phyloP scores from a whole-genome alignment of 75 land plant genomes.

The Ceratopteris richardii region DNA sequence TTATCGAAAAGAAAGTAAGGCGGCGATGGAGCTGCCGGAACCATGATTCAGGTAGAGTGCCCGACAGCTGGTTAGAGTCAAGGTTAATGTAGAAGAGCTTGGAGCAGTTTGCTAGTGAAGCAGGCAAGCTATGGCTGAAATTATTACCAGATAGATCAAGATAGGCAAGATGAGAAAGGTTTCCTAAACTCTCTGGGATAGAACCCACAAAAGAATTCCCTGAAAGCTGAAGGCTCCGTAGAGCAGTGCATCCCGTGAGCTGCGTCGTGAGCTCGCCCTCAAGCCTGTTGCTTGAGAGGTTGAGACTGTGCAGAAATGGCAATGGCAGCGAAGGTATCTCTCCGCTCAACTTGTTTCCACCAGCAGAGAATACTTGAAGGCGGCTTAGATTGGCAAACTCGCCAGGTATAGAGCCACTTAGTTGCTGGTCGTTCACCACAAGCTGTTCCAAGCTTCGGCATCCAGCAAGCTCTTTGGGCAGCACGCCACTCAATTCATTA shows the following conservation, averaged over 20 bases:
- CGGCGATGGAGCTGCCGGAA: not conserved
- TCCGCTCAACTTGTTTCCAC: not conserved
- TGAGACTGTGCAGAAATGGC: not conserved
- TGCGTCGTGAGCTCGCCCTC: not conserved
- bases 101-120: slow-evolving; percentile 4
- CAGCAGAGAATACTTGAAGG: not conserved
- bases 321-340: not conserved
- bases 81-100: not conserved
- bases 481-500: slow-evolving; percentile 13
- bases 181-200: slow-evolving; percentile 47
- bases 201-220: slow-evolving; percentile 49
- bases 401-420: not conserved
- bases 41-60: not conserved
- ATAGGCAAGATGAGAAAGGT: slow-evolving; percentile 12
- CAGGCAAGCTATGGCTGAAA: slow-evolving; percentile 1
- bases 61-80: not conserved
- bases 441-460: slow-evolving; percentile 9
- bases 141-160: not conserved
- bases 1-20: not conserved
- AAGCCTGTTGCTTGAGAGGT: not conserved
- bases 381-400: slow-evolving; percentile 1
- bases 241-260: slow-evolving; percentile 1
- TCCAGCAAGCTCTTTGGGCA: slow-evolving; percentile 22
- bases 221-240: slow-evolving; percentile 20
- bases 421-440: not conserved